Evolutionary conservation across 2,329 filamentous ascomycete genomes (phyloP), one percentile per base, ranked within the genome.

Genomic region (Paracoccidioides lutzii): DNA sequence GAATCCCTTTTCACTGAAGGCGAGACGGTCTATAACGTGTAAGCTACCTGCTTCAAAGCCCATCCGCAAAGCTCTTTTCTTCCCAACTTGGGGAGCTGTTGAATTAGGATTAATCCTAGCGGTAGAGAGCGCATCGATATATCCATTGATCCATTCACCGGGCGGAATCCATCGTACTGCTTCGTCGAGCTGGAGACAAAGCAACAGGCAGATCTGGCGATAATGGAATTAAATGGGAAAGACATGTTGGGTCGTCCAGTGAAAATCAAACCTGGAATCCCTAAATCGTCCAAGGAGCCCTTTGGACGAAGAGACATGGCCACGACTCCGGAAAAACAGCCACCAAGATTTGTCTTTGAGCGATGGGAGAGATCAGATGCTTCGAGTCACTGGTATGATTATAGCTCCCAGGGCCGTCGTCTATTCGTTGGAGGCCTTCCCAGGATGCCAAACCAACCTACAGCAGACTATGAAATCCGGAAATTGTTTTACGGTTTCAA

Each of bases 131-230:
- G 80, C 49, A 79, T 88, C 60, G 81, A 85, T 66, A 84, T 88
- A 62, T 83, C 82, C 0, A 76, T 85, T 54, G 84, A 88, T 63
- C 79, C 82, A 1, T 81, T 85, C 67, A 84, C 79, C 35, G 80
- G 78, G 43, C 76, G 84, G 46, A 88, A 88, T 66, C 84, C 84
- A 0, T 84, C 82, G 41, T 88, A 87, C 71, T 88, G 84, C 71
- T 88, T 89, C 62, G 80, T 88, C 48, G 84, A 88, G 63, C 80
- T 88, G 56, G 68, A 69, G 48, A 76, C 74, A 49, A 75, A 75
- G 48, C 79, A 80, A 33, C 73, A 80, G 35, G 84, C 84, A 3
- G 74, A 79, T 4, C 67, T 67, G 1, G 82, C 81, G 1, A 80
- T 87, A 66, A 64, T 68, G n/a, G 72, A 76, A 10, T 71, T 88